Evolutionary conservation across 192 early-diverging fungal genomes (phyloP).

Genomic region (Coemansia sp.): DNA sequence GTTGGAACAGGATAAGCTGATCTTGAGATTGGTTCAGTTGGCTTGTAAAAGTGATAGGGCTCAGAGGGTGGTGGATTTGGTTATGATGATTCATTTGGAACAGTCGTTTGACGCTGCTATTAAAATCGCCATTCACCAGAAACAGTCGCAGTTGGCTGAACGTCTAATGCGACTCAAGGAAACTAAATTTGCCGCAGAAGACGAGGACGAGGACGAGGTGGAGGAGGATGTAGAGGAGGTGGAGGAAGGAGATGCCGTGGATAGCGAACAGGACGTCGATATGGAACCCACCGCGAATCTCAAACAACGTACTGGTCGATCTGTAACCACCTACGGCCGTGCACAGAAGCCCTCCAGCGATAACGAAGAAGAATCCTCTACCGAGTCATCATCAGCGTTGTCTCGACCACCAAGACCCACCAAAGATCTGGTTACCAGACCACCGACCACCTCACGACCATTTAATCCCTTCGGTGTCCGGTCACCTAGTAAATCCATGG

Average conservation of each 20-base stretch:
- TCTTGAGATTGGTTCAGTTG: constrained; percentile 76
- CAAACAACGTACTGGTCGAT: background rate
- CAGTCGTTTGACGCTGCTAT: constrained; percentile 78
- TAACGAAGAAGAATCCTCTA: background rate
- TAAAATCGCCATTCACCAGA: constrained; percentile 74
- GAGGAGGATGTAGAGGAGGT: constrained; percentile 5
- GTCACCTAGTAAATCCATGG: constrained; percentile 37
- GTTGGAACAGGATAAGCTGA: constrained; percentile 77
- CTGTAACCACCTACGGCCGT: background rate
- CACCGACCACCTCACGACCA: constrained; percentile 41
- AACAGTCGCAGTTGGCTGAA: constrained; percentile 71
- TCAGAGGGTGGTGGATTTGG: constrained; percentile 80
- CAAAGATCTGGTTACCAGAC: constrained; percentile 10
- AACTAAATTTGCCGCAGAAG: constrained; percentile 19
- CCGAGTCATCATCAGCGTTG: background rate
- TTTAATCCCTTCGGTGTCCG: constrained; percentile 51
- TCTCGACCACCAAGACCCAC: background rate
- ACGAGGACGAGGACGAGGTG: constrained; percentile 10
- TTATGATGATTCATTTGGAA: constrained; percentile 60
- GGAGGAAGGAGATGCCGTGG: background rate
- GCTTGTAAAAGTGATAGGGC: constrained; percentile 78
- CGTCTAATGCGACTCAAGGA: constrained; percentile 62
- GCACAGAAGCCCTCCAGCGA: background rate
- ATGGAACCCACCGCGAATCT: constrained; percentile 3
- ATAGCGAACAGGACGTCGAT: background rate